Conservation (phyloP, 2,329 filamentous ascomycete species). For the Tolypocladium ovalisporum region DNA sequence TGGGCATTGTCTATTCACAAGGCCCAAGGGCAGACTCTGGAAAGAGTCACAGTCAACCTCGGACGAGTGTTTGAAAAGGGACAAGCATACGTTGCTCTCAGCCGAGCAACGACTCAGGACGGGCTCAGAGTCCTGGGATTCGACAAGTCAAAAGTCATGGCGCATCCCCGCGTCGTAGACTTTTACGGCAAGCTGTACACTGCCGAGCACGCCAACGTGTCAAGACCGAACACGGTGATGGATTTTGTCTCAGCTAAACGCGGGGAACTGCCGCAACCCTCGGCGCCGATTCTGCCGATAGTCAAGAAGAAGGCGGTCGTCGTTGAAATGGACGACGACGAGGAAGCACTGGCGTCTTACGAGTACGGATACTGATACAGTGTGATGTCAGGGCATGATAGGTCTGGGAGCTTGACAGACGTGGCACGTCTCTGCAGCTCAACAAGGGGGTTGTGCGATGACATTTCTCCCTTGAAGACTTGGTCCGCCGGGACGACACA, state of each 20-base stretch:
- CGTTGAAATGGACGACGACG: constrained; percentile 35
- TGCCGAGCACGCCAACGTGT: constrained; percentile 43
- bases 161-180: constrained; percentile 71
- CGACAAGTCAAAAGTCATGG: constrained; percentile 84
- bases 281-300: constrained; percentile 1
- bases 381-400: not conserved
- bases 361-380: not conserved
- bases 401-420: not conserved
- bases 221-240: constrained; percentile 21
- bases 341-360: constrained; percentile 32
- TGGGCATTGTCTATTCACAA: constrained; percentile 99
- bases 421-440: not conserved
- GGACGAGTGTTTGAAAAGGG: constrained; percentile 92
- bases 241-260: constrained; percentile 28
- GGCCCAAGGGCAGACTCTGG: constrained; percentile 88
- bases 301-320: constrained; percentile 9
- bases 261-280: constrained; percentile 7
- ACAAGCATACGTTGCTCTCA: constrained; percentile 93
- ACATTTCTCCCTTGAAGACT: no score
- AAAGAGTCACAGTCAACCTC: constrained; percentile 88
- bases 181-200: constrained; percentile 80
- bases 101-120: constrained; percentile 77
- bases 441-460: not conserved
- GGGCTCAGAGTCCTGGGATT: constrained; percentile 85
- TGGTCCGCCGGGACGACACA: not conserved